Evolutionary conservation across 257 asterid species (phyloP).

Genomic region (Solanum lignicaule): DNA sequence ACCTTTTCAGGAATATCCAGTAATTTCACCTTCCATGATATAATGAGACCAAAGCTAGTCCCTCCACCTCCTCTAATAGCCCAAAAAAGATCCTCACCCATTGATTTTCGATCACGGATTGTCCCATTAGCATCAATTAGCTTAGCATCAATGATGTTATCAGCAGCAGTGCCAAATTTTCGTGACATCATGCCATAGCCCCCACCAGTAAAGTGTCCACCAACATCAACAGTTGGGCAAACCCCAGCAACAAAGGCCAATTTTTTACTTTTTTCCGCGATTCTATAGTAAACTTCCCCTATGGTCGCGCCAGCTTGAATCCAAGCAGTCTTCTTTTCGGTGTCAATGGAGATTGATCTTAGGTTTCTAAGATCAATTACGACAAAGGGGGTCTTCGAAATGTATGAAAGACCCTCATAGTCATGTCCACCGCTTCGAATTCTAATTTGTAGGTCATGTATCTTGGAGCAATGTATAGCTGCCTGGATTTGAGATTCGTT

Average conservation of each 20-base stretch:
- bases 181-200: not conserved
- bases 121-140: not conserved
- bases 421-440: too few relatives aligned
- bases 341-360: too few relatives aligned
- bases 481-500: too few relatives aligned
- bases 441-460: too few relatives aligned
- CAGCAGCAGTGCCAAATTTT: not conserved
- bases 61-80: not conserved
- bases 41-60: not conserved
- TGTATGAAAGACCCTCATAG: too few relatives aligned
- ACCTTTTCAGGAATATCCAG: not conserved
- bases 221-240: not conserved
- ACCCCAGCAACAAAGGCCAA: not conserved
- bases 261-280: not conserved
- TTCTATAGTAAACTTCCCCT: too few relatives aligned
- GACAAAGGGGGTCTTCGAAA: too few relatives aligned
- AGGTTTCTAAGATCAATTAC: too few relatives aligned
- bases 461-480: too few relatives aligned
- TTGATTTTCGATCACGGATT: not conserved
- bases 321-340: too few relatives aligned
- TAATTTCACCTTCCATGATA: not conserved
- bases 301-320: too few relatives aligned
- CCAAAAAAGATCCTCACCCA: not conserved
- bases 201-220: not conserved
- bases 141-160: not conserved